phyloP scores from a whole-genome alignment of 1,284 basidiomycete genomes.

The Lentinula novae-zelandiae region DNA sequence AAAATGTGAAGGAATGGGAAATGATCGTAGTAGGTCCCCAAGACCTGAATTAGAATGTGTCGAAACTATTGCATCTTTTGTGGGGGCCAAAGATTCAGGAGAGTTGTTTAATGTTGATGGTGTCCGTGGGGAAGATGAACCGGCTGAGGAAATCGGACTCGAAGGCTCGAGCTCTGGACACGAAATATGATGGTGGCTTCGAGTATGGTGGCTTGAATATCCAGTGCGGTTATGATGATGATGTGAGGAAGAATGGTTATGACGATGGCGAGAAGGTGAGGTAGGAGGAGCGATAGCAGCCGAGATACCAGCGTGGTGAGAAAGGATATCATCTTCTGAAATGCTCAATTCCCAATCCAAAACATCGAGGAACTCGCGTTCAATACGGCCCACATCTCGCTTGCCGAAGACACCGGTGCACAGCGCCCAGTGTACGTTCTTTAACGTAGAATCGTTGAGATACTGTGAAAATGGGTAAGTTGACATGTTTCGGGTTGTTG shows the following conservation, averaged over 20 bases:
- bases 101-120: slow-evolving; percentile 10
- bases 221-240: not conserved
- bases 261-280: not conserved
- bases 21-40: slow-evolving; percentile 2
- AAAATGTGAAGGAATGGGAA: slow-evolving; percentile 7
- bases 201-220: not conserved
- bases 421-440: slow-evolving; percentile 75
- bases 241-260: not conserved
- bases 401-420: slow-evolving; percentile 78
- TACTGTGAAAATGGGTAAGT: slow-evolving; percentile 41
- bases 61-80: not conserved
- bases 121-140: slow-evolving; percentile 12
- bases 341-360: slow-evolving; percentile 67
- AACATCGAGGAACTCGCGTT: slow-evolving; percentile 74
- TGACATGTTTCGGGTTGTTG: slow-evolving; percentile 12
- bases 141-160: slow-evolving; percentile 8
- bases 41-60: not conserved
- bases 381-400: slow-evolving; percentile 71
- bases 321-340: slow-evolving; percentile 46
- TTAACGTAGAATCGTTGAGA: slow-evolving; percentile 69
- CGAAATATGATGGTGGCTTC: not conserved
- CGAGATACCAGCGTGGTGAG: slow-evolving; percentile 9
- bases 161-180: slow-evolving; percentile 14
- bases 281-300: not conserved
- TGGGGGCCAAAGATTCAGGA: not conserved